phyloP scores from a whole-genome alignment of 371 early-diverging fungal genomes.

The Sporodiniella umbellata region DNA sequence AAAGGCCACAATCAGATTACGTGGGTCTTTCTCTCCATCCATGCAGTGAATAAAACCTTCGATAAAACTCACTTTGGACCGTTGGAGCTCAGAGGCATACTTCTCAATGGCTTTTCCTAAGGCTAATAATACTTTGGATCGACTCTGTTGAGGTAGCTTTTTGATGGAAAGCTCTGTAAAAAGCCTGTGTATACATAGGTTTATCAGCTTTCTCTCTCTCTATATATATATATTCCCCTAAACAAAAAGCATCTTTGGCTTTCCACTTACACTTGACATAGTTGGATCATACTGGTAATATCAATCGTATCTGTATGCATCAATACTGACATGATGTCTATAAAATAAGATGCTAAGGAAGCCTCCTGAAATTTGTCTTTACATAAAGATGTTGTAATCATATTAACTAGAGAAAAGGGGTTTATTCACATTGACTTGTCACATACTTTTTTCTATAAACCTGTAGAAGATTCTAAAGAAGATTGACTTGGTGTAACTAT shows the following conservation, averaged over 20 bases:
- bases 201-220: no score
- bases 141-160: slow-evolving; percentile 19
- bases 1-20: slow-evolving; percentile 89
- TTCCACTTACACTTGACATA: slow-evolving; percentile 13
- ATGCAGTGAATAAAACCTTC: slow-evolving; percentile 84
- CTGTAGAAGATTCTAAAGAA: slow-evolving; percentile 14
- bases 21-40: slow-evolving; percentile 98
- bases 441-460: slow-evolving; percentile 13
- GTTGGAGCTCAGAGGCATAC: slow-evolving; percentile 19
- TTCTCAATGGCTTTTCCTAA: slow-evolving; percentile 17
- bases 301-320: slow-evolving; percentile 10
- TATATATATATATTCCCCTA: no score
- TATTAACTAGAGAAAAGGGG: slow-evolving; percentile 5
- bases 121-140: slow-evolving; percentile 19
- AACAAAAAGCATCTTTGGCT: no score
- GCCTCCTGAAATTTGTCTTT: slow-evolving; percentile 1
- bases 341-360: slow-evolving; percentile 4
- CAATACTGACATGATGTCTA: slow-evolving; percentile 12
- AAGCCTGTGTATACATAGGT: no score
- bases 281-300: slow-evolving; percentile 5
- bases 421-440: not conserved
- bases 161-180: slow-evolving; percentile 14
- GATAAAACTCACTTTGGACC: slow-evolving; percentile 59
- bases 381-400: slow-evolving; percentile 8
- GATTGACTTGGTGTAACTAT: slow-evolving; percentile 25